phyloP scores from a whole-genome alignment of 2,329 filamentous ascomycete species.

The Lachnellula occidentalis region DNA sequence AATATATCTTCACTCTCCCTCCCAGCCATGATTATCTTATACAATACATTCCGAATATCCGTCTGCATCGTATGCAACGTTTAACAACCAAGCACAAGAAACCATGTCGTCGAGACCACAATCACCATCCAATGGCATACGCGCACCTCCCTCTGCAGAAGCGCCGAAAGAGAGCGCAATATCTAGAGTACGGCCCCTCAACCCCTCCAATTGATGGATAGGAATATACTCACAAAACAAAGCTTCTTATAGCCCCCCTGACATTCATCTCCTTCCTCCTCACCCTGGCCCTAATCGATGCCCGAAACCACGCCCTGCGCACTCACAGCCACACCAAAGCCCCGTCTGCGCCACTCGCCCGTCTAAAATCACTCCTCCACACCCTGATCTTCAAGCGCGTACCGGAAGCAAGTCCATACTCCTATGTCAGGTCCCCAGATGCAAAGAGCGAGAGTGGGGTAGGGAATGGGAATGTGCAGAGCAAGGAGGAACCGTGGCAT shows the following conservation, averaged over 20 bases:
- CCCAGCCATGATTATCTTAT: neutral
- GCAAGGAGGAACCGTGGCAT: slow-evolving; percentile 26
- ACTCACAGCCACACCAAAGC: slow-evolving; percentile 13
- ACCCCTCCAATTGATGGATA: neutral
- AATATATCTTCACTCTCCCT: neutral
- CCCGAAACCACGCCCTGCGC: slow-evolving; percentile 19
- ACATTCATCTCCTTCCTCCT: slow-evolving; percentile 31
- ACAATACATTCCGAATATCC: neutral
- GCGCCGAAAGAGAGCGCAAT: slow-evolving; percentile 23
- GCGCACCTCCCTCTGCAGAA: slow-evolving; percentile 12
- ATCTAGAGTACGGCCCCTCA: slow-evolving; percentile 17
- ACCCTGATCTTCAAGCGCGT: slow-evolving; percentile 17
- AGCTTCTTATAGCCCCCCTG: slow-evolving; percentile 30
- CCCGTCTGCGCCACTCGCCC: slow-evolving; percentile 14
- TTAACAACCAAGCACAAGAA: too few species aligned
- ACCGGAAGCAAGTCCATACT: slow-evolving; percentile 16
- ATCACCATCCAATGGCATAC: neutral
- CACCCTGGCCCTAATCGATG: slow-evolving; percentile 29
- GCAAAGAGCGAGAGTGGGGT: neutral
- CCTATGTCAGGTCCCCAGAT: slow-evolving; percentile 20
- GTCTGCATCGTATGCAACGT: neutral
- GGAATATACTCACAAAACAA: neutral
- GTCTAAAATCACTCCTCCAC: slow-evolving; percentile 15
- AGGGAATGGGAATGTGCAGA: slow-evolving; percentile 1
- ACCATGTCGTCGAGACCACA: neutral